Conservation (phyloP, 78 protist species). For the Isochrysis galbana region DNA sequence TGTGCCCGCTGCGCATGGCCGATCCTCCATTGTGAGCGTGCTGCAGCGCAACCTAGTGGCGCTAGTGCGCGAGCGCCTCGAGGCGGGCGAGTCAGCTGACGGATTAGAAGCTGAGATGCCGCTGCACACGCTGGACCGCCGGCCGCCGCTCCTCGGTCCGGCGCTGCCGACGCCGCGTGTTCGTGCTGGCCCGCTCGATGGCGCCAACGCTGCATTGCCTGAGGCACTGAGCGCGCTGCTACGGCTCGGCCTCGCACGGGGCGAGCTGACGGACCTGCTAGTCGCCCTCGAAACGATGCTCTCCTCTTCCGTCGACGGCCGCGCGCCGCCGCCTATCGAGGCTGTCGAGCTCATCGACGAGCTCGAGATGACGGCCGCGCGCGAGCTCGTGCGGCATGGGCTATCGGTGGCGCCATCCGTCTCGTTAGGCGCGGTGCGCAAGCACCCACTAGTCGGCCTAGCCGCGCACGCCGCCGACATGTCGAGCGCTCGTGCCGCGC, state of each 20-base stretch:
- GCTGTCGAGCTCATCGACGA: not conserved
- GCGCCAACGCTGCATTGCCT: not conserved
- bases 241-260: conserved; percentile 3
- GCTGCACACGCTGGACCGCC: not conserved
- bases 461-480: not conserved
- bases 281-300: not conserved
- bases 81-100: too few relatives aligned
- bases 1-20: not conserved
- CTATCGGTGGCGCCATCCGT: too few relatives aligned
- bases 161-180: not conserved
- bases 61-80: not conserved
- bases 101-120: too few relatives aligned
- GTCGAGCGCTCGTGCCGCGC: not conserved
- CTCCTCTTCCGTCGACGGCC: not conserved
- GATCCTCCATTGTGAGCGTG: too few relatives aligned
- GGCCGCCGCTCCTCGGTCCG: not conserved
- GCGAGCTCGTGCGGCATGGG: too few relatives aligned
- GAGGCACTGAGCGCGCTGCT: conserved; percentile 1
- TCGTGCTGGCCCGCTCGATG: not conserved
- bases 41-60: not conserved
- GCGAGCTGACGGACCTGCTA: not conserved
- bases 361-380: not conserved
- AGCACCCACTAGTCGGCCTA: not conserved
- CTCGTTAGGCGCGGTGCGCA: too few relatives aligned
- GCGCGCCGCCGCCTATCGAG: not conserved